Evolutionary conservation across 176 grass and related monocot species (phyloP).

Genomic region (Oryza rufipogon): DNA sequence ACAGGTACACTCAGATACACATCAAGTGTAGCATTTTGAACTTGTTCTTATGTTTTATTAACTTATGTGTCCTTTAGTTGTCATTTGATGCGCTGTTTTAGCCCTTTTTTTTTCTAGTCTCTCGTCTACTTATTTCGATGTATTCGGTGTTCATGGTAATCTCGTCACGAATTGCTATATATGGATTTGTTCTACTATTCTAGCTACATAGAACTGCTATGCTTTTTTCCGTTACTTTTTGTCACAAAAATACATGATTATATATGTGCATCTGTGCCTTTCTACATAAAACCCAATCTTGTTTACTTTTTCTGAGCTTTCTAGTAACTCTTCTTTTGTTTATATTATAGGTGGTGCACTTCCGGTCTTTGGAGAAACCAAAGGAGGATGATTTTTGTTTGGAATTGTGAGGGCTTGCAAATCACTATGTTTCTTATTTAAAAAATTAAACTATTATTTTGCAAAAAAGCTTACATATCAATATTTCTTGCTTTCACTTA

Average conservation of each 20-base stretch:
- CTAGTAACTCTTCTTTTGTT: slow-evolving; percentile 24
- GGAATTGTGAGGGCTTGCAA: slow-evolving; percentile 72
- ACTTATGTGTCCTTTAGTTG: not conserved
- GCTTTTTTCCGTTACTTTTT: slow-evolving; percentile 21
- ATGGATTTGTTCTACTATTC: not conserved
- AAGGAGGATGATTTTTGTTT: slow-evolving; percentile 96
- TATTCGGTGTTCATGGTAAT: slow-evolving; percentile 24
- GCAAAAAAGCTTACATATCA: slow-evolving; percentile 14
- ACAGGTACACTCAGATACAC: slow-evolving; percentile 64
- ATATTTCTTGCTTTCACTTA: slow-evolving; percentile 45
- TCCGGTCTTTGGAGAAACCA: slow-evolving; percentile 84
- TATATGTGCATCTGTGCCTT: slow-evolving; percentile 20
- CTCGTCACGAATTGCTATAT: slow-evolving; percentile 4
- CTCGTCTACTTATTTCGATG: slow-evolving; percentile 29
- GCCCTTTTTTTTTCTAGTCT: not conserved
- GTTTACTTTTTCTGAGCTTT: slow-evolving; percentile 7
- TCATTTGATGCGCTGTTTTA: not conserved
- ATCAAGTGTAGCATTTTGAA: slow-evolving; percentile 29
- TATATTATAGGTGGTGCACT: slow-evolving; percentile 82
- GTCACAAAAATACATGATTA: slow-evolving; percentile 5
- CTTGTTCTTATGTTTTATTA: slow-evolving; percentile 9
- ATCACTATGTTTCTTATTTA: not conserved
- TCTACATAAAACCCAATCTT: slow-evolving; percentile 6
- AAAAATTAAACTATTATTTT: slow-evolving; percentile 15
- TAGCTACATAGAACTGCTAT: not conserved